Conservation (phyloP, 192 early-diverging fungal species). For the Rhizophagus clarus region DNA sequence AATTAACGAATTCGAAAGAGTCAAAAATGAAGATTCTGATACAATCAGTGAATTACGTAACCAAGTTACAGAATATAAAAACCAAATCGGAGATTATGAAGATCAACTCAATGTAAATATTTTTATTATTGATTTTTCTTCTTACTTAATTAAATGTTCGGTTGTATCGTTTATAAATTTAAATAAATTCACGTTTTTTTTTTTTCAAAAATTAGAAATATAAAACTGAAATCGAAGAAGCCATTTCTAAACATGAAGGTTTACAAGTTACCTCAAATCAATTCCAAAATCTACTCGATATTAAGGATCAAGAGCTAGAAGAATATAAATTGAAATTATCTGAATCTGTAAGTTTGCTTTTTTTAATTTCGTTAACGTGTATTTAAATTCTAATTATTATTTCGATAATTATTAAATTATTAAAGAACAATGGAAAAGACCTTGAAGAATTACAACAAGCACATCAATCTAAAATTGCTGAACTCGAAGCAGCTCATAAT, state of each 20-base stretch:
- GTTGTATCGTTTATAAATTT: not conserved
- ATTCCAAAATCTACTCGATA: constrained; percentile 28
- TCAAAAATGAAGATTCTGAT: not conserved
- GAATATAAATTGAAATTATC: constrained; percentile 7
- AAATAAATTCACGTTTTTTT: too few relatives aligned
- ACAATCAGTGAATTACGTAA: not conserved
- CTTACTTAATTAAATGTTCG: too few relatives aligned
- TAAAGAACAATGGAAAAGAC: not conserved
- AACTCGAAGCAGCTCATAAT: constrained; percentile 29
- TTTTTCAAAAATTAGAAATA: not conserved
- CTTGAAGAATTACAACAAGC: constrained; percentile 27
- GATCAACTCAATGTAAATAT: too few relatives aligned
- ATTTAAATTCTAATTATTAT: too few relatives aligned
- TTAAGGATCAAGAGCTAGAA: constrained; percentile 38
- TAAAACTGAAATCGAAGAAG: constrained; percentile 29
- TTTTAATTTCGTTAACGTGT: not conserved
- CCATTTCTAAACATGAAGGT: not conserved
- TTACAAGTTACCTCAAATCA: constrained; percentile 10
- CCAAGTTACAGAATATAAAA: constrained; percentile 2
- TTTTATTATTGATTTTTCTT: not conserved
- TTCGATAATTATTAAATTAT: too few relatives aligned
- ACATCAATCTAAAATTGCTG: constrained; percentile 15
- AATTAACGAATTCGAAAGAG: not conserved
- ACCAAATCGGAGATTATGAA: not conserved
- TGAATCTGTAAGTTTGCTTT: not conserved